phyloP scores from a whole-genome alignment of 345 rosid genomes.

The Eucalyptus camaldulensis region DNA sequence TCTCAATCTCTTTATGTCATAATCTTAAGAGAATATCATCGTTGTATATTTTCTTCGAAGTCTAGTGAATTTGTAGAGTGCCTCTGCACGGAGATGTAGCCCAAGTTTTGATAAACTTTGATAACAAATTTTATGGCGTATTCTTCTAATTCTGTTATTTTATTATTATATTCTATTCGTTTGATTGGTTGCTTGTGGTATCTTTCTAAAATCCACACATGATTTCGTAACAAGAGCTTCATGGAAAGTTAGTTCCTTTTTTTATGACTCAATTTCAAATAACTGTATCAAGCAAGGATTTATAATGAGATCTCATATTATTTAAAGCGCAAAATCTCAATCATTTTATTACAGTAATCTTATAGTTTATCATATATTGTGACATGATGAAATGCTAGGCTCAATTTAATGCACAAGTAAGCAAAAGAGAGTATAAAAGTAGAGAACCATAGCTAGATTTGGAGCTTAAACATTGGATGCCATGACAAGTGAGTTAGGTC shows the following conservation, averaged over 20 bases:
- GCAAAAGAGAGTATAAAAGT: neutral
- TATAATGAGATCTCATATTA: neutral
- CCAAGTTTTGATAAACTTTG: too few relatives aligned
- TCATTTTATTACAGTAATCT: neutral
- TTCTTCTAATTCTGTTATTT: too few relatives aligned
- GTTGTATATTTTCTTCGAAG: too few relatives aligned
- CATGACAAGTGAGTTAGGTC: neutral
- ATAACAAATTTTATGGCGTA: too few relatives aligned
- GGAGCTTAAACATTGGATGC: neutral
- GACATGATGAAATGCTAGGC: neutral
- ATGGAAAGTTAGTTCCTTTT: neutral
- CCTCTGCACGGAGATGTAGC: rapidly evolving
- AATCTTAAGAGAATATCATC: rapidly evolving
- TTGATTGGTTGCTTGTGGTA: rapidly evolving
- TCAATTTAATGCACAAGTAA: neutral
- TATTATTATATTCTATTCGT: rapidly evolving
- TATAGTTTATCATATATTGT: neutral
- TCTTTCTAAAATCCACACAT: rapidly evolving
- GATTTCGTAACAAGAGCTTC: neutral
- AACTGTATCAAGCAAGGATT: rapidly evolving
- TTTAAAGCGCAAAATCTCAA: neutral
- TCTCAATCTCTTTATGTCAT: too few relatives aligned
- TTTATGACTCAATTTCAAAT: too few relatives aligned
- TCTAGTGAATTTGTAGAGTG: rapidly evolving
- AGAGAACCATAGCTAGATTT: neutral